Evolutionary conservation across 495 filamentous ascomycete species (phyloP), one percentile per base, ranked within the genome.

Genomic region (Aspergillus cavernicola): DNA sequence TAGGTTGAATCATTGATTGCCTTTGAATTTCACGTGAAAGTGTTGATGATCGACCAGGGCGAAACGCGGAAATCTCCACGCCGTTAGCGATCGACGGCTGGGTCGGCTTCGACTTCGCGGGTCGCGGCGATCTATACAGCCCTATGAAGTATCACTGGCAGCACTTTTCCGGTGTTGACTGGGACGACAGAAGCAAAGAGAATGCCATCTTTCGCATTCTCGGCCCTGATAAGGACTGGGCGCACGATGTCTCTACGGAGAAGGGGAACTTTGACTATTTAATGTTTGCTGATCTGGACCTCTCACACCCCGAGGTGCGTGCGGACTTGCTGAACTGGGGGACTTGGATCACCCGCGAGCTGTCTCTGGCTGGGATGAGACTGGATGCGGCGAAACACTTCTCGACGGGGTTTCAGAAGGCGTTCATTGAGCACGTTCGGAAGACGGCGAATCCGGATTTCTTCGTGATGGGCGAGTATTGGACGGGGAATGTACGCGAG

Each of bases 351-450:
- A 73, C 71, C 0, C 61, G 75, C 1, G 62, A 81, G 52, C 55
- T 85, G 1, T 73, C 76, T 10, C 28, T 89, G 11, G 71, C 72
- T 50, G 86, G 86, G 10, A 83, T 90, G 55, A 72, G 86, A 18
- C 77, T 90, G n/a, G 86, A 90, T 63, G 86, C 86, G 9, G 80
- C 83, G 24, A 84, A 87, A 65, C 86, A 90, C 67, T 85, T 83
- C 65, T 83, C 79, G 11, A 73, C 79, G 36, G 71, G 72, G 0
- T 90, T 88, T 61, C 77, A 85, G 13, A 70, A 72, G 28, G 72
- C 80, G 6, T 86, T 87, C 55, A 73, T 86, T 20, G 60, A 66
- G 1, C 65, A 77, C 42, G 59, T 89, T 24, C 70, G 82, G 18
- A 54, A 71, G 12, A 59, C 66, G 0, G 68, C 73, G 32, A 76